phyloP scores from a whole-genome alignment of 2,329 filamentous ascomycete species.

The Talaromyces sp. region DNA sequence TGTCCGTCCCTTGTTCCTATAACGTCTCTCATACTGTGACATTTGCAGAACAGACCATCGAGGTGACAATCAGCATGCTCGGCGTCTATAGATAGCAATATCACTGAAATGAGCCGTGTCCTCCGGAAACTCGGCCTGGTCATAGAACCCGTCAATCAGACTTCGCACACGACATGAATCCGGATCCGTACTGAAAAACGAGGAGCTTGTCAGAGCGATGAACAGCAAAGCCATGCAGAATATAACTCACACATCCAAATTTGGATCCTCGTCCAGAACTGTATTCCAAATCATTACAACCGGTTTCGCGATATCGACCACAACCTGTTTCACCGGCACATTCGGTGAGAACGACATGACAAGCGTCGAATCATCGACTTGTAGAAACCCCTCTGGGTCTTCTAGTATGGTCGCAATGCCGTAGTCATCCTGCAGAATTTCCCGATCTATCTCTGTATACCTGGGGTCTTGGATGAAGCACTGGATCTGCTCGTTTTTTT shows the following conservation, averaged over 20 bases:
- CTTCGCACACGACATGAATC: not conserved
- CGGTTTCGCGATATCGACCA: not conserved
- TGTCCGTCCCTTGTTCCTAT: too few relatives aligned
- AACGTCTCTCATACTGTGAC: too few relatives aligned
- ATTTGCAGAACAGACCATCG: too few relatives aligned
- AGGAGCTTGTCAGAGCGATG: not conserved
- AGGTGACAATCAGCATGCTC: too few relatives aligned
- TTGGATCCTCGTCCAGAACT: not conserved
- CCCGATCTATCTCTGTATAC: not conserved
- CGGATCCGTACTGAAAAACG: not conserved
- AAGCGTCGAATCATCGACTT: not conserved
- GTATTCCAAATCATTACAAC: not conserved
- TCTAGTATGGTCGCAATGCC: not conserved
- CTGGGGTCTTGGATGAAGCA: not conserved
- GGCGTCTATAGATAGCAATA: slow-evolving; percentile 3
- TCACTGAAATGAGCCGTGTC: not conserved
- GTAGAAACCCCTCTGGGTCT: not conserved
- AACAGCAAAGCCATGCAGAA: too few relatives aligned
- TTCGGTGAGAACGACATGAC: not conserved
- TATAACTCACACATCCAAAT: too few relatives aligned
- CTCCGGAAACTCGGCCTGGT: not conserved
- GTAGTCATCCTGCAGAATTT: not conserved
- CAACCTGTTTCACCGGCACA: not conserved
- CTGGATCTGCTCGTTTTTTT: not conserved
- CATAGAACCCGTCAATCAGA: not conserved